phyloP scores from a whole-genome alignment of 2,329 filamentous ascomycete species.

The Colletotrichum acutatum region DNA sequence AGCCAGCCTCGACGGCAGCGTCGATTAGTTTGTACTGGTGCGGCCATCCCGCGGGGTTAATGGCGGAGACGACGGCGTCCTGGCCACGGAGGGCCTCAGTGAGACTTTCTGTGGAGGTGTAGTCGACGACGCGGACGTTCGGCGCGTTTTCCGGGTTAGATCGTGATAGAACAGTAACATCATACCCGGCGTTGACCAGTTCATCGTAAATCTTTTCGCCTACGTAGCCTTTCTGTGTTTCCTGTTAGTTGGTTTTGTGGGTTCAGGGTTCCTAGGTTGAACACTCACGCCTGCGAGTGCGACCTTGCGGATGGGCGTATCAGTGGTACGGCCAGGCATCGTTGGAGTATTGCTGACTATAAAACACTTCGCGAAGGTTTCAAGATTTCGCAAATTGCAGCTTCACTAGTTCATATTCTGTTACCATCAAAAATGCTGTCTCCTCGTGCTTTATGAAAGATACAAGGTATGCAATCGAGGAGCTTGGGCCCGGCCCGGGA shows the following conservation, averaged over 20 bases:
- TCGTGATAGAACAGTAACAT: constrained; percentile 53
- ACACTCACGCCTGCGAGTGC: background rate
- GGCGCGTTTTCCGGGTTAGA: constrained; percentile 44
- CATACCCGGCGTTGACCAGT: constrained; percentile 40
- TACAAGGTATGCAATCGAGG: no score
- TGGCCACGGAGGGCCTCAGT: constrained; percentile 62
- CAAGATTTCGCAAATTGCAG: no score
- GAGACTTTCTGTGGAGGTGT: constrained; percentile 54
- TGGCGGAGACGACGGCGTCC: constrained; percentile 64
- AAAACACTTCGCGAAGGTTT: no score
- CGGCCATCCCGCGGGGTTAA: constrained; percentile 53
- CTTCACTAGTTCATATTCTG: no score
- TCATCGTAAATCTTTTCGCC: constrained; percentile 1
- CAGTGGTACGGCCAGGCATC: constrained; percentile 5
- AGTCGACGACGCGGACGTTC: constrained; percentile 49
- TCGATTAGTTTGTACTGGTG: constrained; percentile 61
- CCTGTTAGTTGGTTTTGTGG: background rate
- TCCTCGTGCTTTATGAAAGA: background rate
- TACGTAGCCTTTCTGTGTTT: constrained; percentile 17
- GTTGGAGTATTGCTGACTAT: background rate
- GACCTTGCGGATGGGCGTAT: constrained; percentile 6
- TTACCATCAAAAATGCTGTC: no score
- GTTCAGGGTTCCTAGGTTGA: no score
- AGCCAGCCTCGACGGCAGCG: constrained; percentile 61
- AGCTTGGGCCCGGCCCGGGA: background rate